Conservation (phyloP, 495 filamentous ascomycete species). For the Podospora didyma region DNA sequence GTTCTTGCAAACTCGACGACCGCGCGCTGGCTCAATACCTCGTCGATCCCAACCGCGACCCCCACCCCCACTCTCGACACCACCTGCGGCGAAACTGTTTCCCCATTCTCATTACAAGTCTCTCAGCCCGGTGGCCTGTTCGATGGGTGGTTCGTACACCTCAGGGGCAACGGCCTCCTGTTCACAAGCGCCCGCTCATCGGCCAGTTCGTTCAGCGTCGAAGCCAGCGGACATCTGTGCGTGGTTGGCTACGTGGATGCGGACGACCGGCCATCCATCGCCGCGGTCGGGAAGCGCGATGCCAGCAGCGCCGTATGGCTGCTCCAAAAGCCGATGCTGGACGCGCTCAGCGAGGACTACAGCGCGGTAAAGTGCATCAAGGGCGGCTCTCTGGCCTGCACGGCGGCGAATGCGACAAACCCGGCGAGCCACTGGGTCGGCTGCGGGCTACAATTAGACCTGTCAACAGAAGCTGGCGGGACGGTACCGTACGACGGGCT, state of each 20-base stretch:
- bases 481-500: slow-evolving; percentile 8
- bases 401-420: slow-evolving; percentile 3
- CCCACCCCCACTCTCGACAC: slow-evolving; percentile 22
- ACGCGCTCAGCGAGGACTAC: slow-evolving; percentile 9
- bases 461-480: slow-evolving; percentile 1
- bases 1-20: too few relatives aligned
- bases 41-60: slow-evolving; percentile 37
- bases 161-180: slow-evolving; percentile 20
- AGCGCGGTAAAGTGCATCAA: slow-evolving; percentile 8
- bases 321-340: background rate
- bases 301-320: slow-evolving; percentile 8
- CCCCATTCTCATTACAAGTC: slow-evolving; percentile 24
- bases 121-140: slow-evolving; percentile 23
- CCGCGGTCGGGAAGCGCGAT: slow-evolving; percentile 11
- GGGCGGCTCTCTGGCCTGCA: slow-evolving; percentile 5
- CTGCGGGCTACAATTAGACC: slow-evolving; percentile 15
- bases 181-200: slow-evolving; percentile 17
- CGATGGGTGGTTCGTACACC: slow-evolving; percentile 23
- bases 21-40: slow-evolving; percentile 30
- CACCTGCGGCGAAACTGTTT: slow-evolving; percentile 21
- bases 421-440: slow-evolving; percentile 8
- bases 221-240: slow-evolving; percentile 19
- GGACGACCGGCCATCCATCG: slow-evolving; percentile 5
- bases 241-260: slow-evolving; percentile 11
- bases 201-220: slow-evolving; percentile 27